These are phyloP conservation scores for Echium plantagineum DNA, from an alignment of 257 asterid species.

Conservation along the genomic window DNA sequence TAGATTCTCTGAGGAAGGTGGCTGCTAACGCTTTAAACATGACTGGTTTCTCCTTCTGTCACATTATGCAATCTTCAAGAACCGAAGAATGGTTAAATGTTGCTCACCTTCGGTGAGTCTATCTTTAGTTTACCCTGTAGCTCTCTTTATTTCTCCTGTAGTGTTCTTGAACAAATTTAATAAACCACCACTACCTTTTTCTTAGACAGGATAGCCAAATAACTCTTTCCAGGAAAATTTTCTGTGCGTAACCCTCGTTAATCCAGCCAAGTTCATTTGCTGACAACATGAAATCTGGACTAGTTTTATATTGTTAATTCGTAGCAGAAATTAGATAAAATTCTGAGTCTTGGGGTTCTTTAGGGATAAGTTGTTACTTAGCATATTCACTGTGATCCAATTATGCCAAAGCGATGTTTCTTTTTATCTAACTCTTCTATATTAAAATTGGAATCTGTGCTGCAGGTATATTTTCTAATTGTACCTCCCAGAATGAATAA, in stretches of 20 bases:
- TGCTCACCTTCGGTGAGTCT: slow-evolving; percentile 17
- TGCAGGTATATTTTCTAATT: not conserved
- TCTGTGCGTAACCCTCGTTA: too few relatives aligned
- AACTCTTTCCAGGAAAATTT: not conserved
- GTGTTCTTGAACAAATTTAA: too few relatives aligned
- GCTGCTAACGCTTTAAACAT: slow-evolving; percentile 62
- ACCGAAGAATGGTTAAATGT: slow-evolving; percentile 18
- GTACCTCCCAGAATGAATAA: not conserved
- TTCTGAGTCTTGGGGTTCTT: not conserved
- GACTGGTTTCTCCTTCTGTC: slow-evolving; percentile 70
- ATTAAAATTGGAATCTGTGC: not conserved
- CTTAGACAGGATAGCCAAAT: not conserved
- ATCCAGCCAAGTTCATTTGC: too few relatives aligned
- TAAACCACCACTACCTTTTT: not conserved
- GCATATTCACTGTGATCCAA: not conserved
- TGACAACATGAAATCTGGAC: too few relatives aligned
- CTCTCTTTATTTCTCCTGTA: not conserved
- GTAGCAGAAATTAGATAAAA: too few relatives aligned
- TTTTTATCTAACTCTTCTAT: not conserved
- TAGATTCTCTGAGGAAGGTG: slow-evolving; percentile 56
- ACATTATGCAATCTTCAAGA: slow-evolving; percentile 38
- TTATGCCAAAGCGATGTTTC: not conserved
- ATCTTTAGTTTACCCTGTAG: not conserved
- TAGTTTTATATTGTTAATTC: too few relatives aligned
- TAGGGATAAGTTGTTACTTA: not conserved